Conservation (phyloP, 306 rosid genomes). For the Ormosia semicastrata region DNA sequence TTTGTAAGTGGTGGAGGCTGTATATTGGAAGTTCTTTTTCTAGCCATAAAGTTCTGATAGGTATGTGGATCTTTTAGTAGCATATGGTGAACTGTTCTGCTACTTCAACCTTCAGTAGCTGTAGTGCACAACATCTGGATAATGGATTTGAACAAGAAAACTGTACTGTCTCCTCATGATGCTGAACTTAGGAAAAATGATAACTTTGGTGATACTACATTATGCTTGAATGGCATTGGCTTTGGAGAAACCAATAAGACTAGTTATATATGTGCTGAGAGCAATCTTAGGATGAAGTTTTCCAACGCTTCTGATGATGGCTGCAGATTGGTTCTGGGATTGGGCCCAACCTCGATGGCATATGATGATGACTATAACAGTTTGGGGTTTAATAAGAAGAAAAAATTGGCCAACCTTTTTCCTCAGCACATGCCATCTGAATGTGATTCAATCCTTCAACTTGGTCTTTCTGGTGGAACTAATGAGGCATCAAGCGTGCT, state of each 20-base stretch:
- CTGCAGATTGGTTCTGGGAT: conserved; percentile 88
- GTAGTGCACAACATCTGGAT: conserved; percentile 38
- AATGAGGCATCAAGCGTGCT: conserved; percentile 60
- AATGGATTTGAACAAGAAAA: conserved; percentile 80
- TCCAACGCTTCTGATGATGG: conserved; percentile 68
- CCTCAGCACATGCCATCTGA: conserved; percentile 51
- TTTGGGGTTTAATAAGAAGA: conserved; percentile 49
- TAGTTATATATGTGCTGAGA: conserved; percentile 45
- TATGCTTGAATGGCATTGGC: conserved; percentile 68
- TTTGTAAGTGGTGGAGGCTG: conserved; percentile 82
- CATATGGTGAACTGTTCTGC: conserved; percentile 42
- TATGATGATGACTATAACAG: conserved; percentile 54
- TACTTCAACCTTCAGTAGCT: conserved; percentile 44
- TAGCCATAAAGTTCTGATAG: conserved; percentile 26
- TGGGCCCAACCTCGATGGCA: conserved; percentile 89
- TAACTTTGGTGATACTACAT: conserved; percentile 65
- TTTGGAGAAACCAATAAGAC: conserved; percentile 51
- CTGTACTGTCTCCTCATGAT: conserved; percentile 54
- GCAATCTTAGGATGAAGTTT: conserved; percentile 45
- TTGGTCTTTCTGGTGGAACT: conserved; percentile 83
- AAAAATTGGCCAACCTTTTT: conserved; percentile 37
- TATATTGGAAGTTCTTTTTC: conserved; percentile 38
- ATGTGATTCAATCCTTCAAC: conserved; percentile 81
- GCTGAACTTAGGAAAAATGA: conserved; percentile 53
- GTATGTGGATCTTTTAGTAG: conserved; percentile 34